Base-by-base conservation (phyloP, 768 basidiomycete species). In the Hortiboletus flavorubellus region DNA sequence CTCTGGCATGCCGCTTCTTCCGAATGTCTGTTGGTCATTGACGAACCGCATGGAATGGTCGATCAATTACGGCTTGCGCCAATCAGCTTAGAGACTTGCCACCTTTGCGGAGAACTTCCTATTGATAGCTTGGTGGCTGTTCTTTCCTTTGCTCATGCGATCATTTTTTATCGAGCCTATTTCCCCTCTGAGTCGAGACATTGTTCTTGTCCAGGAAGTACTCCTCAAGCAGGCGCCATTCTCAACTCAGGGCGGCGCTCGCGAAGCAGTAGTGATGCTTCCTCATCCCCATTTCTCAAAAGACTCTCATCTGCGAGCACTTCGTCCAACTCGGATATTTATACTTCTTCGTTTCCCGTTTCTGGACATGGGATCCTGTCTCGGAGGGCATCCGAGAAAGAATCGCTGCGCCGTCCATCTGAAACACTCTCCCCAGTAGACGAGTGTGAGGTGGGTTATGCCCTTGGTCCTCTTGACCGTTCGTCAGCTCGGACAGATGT, bases 341-440 rank as follows among this genome's bases (percentile, higher is more conserved):
- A 85, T 50, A 66, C 76, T 0, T 72, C 80, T 6, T 74, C 81
- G 9, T 93, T 91, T 66, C 91, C 91, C 11, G 80, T 93, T 23
- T 92, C 88, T 7, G 89, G 78, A 3, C 91, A 91, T 64, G 92
- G 88, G 18, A 79, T 87, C 38, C 83, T 91, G 66, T 84, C 88
- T 26, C 80, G 89, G 44, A 78, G 89, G 47, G 77, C 79, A 21
- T 87, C 87, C 3, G 90, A 91, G 64, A 89, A 87, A 68, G 84
- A 85, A 37, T 62, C 68, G 7, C 67, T 74, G 4, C 77, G 83
- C 26, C 80, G 83, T 47, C 74, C 76, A 11, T 73, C 75, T 8
- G 84, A 73, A 81, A 59, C 57, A 9, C 50, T 74, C 67, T 76
- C 80, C 8, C 73, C 78, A 26, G 51, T 69, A 29, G 60, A 65